Base-by-base conservation (phyloP, 495 filamentous ascomycete species). In the Penicillium ucsense region DNA sequence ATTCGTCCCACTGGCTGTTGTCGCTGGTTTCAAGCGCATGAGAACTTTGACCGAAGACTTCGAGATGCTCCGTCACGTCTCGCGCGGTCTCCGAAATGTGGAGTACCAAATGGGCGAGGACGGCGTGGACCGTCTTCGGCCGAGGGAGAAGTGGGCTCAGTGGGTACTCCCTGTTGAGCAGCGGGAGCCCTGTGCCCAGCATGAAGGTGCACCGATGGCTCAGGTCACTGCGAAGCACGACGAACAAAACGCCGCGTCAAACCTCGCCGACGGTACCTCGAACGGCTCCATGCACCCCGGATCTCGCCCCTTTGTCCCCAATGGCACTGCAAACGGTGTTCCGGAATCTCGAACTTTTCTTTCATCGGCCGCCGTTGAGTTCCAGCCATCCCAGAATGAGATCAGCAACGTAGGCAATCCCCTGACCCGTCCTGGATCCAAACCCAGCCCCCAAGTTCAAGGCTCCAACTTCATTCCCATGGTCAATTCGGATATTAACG, bases 11-110 rank as follows among this genome's bases (percentile, higher is more conserved):
- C 63, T 98, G 46, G 64, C 63, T 29, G 71, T 94, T 38, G 81
- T 98, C 50, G 83, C 86, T 6, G 72, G 66, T 36, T 98, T 98
- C 72, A 87, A 86, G 58, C 82, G 91, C 41, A 83, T 98, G 59
- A 85, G 81, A 66, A 66, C 77, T 9, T 64, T 95, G 29, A 86
- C 85, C 5, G 75, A 81, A 43, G 83, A 92, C 48, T 68, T 80
- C 36, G 81, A 88, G 34, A 54, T 90, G 12, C 67, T 98, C 39
- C 84, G 85, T 44, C 73, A 78, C 36, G 89, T 83, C 29, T 86
- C 86, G 58, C 72, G 82, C 37, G 68, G 80, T 34, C 86, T 89
- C 4, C 74, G 76, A 5, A 75, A 71, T 37, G 73, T 94, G 46
- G 88, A 95, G 51, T 75, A 85, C 57, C 70, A 80, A 35, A 61